Percentiles rank a stretch among this genome's conserved stretches.
Evolutionary conservation across 2,329 filamentous ascomycete genomes (phyloP).

Genomic region (Berkeleyomyces rouxiae): DNA sequence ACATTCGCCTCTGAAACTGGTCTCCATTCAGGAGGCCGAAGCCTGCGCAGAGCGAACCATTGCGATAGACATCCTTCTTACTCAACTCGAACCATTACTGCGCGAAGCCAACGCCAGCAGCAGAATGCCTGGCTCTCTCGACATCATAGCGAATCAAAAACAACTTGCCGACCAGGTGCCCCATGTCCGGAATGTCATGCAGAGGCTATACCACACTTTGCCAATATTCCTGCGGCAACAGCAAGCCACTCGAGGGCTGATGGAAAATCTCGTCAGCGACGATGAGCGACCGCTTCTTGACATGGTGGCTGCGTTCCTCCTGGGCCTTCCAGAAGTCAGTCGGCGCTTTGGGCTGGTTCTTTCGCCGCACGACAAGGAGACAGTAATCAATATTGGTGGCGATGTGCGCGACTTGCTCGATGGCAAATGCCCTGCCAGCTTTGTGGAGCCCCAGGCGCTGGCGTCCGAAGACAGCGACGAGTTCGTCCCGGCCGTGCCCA

Average conservation of each 20-base stretch:
- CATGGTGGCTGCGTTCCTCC: slow-evolving; percentile 2
- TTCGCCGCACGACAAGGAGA: not conserved
- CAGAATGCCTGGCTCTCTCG: not conserved
- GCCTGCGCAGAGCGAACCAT: not conserved
- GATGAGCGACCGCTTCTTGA: not conserved
- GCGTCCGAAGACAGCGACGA: not conserved
- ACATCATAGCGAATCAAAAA: not conserved
- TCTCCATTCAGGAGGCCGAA: not conserved
- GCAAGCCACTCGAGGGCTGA: not conserved
- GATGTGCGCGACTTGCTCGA: slow-evolving; percentile 7
- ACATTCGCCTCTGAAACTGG: not conserved
- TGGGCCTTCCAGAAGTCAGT: slow-evolving; percentile 5
- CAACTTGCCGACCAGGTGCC: not conserved
- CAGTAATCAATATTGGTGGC: slow-evolving; percentile 2
- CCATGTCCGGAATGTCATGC: not conserved
- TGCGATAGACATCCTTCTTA: not conserved
- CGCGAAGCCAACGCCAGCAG: not conserved
- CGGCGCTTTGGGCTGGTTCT: slow-evolving; percentile 4
- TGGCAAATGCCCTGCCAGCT: slow-evolving; percentile 7
- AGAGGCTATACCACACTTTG: not conserved
- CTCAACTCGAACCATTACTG: slow-evolving; percentile 1
- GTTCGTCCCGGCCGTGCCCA: slow-evolving; percentile 8
- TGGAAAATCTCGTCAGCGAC: not conserved
- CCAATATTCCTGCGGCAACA: not conserved
- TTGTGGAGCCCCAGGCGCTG: slow-evolving; percentile 4